These are phyloP conservation scores for Mucor indicus DNA, from an alignment of 371 early-diverging fungal genomes.

Conservation along the genomic window DNA sequence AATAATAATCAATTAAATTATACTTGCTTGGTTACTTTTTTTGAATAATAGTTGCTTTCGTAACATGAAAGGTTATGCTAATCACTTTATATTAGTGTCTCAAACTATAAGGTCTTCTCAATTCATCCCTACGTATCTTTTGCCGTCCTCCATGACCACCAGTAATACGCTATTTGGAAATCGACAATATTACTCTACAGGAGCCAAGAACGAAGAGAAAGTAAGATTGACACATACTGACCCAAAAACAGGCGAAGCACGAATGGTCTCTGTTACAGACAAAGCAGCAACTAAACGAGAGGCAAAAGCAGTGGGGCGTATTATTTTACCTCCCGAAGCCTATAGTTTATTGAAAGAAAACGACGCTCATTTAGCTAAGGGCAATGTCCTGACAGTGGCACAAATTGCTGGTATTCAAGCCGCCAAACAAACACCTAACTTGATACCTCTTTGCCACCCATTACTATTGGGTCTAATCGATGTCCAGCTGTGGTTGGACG, in stretches of 20 bases:
- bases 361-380: slow-evolving; percentile 53
- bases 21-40: neutral
- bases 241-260: slow-evolving; percentile 65
- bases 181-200: slow-evolving; percentile 3
- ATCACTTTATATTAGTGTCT: too few species aligned
- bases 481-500: slow-evolving; percentile 57
- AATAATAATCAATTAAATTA: neutral
- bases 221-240: slow-evolving; percentile 74
- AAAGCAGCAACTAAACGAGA: slow-evolving; percentile 67
- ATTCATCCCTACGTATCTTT: too few species aligned
- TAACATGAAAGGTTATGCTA: too few species aligned
- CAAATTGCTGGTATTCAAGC: slow-evolving; percentile 91
- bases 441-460: slow-evolving; percentile 92
- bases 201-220: neutral
- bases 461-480: slow-evolving; percentile 68
- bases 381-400: slow-evolving; percentile 86
- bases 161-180: too few species aligned
- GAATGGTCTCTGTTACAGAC: slow-evolving; percentile 82
- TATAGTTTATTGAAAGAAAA: slow-evolving; percentile 59
- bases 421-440: slow-evolving; percentile 77
- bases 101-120: too few species aligned
- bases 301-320: slow-evolving; percentile 71
- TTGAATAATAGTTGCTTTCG: neutral
- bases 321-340: slow-evolving; percentile 61
- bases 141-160: neutral